Base-by-base conservation (phyloP, 768 basidiomycete genomes). In the Suillus discolor region DNA sequence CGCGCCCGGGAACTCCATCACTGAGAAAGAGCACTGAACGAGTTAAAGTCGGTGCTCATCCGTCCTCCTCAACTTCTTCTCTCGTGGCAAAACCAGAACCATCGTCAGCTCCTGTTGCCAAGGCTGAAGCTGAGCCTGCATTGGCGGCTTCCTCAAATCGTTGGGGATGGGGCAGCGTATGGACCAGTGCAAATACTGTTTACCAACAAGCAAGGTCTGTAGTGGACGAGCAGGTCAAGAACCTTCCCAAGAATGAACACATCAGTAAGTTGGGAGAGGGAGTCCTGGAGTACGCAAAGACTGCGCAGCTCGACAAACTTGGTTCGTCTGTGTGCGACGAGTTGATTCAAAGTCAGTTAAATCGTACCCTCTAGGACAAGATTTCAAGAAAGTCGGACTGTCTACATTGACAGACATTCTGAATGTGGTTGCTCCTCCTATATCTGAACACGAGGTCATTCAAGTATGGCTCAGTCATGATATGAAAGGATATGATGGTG, bases 381-480 rank as follows among this genome's bases (percentile, higher is more conserved):
- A 97, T 73, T 90, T 99, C 72, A 93, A 89, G 73, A 86, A 90
- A 61, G 91, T 92, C 34, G 94, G 95, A 36, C 79, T 96, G 44
- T 94, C 93, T 12, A 95, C 96, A 3, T 80, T 99, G 34, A 93
- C 88, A 3, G 96, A 97, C 65, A 89, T 99, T 64, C 81, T 99
- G 61, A 97, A 98, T 74, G 97, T 91, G 36, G 97, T 99, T 66
- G 97, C 97, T 0, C 97, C 97, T 49, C 97, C 97, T 15, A 99
- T 99, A 71, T 93, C 96, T 31, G 96, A 97, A 76, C 97, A 99
- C 74, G 97, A 99, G 78, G 94, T 98, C 18, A 96, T 99, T 68
- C 89, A 97, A 75, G 89, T 99, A 9, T 94, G 93, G 91, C 80
- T 99, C 45, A 92, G 91, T 72, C 96, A 99, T 79, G 96, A 97